phyloP scores from a whole-genome alignment of 2,329 filamentous ascomycete genomes.

The Fusarium duplospermum region DNA sequence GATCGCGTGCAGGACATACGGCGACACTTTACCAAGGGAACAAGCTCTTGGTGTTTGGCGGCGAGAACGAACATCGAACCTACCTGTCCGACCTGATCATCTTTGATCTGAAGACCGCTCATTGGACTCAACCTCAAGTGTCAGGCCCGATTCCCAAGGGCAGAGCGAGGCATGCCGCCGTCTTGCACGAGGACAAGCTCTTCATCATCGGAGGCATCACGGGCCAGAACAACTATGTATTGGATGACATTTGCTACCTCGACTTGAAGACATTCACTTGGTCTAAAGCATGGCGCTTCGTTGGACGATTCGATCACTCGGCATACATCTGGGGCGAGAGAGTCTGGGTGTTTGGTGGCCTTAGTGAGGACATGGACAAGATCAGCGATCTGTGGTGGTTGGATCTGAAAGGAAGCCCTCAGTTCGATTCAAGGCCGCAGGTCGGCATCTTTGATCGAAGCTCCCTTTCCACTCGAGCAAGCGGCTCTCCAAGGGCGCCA shows the following conservation, averaged over 20 bases:
- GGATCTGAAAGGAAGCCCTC: conserved; percentile 89
- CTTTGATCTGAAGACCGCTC: conserved; percentile 92
- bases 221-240: conserved; percentile 88
- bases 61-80: conserved; percentile 96
- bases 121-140: conserved; percentile 94
- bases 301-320: conserved; percentile 93
- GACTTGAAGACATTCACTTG: conserved; percentile 98
- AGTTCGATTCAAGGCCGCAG: conserved; percentile 78
- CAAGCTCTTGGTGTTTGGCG: conserved; percentile 96
- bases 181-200: conserved; percentile 94
- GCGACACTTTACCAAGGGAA: conserved; percentile 93
- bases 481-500: conserved; percentile 63
- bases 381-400: conserved; percentile 97
- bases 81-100: conserved; percentile 97
- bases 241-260: conserved; percentile 96
- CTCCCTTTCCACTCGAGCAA: conserved; percentile 53
- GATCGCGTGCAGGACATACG: conserved; percentile 77
- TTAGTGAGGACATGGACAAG: conserved; percentile 97
- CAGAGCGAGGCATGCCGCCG: conserved; percentile 90
- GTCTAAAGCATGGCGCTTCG: conserved; percentile 96
- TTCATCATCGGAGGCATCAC: conserved; percentile 97
- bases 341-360: conserved; percentile 95
- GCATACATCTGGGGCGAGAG: conserved; percentile 92
- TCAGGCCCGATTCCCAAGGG: conserved; percentile 88
- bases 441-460: conserved; percentile 64